Evolutionary conservation across 805 yeast species (phyloP), one percentile per base, ranked within the genome.

Genomic region (Nakazawaea ishiwadae): DNA sequence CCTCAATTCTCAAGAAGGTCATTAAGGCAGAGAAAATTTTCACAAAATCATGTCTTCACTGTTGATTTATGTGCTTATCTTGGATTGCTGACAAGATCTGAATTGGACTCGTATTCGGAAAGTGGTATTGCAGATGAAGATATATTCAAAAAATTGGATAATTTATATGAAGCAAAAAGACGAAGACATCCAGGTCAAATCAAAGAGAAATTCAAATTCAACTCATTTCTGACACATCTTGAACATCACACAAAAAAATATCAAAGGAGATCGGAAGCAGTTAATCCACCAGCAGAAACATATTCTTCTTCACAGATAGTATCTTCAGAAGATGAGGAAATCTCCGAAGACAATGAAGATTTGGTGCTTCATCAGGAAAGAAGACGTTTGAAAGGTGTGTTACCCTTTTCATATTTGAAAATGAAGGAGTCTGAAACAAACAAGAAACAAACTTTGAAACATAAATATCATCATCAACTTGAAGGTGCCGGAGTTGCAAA

Each of bases 21-120:
- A 33, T 51, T 59, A 2, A 44, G 65, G 35, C 48, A 51, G 2
- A 59, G 55, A 31, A 58, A 52, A 30, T 60, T 59, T 35, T 52
- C 62, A 2, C 65, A 60, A 41, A 56, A 56, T 28, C 64, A 63
- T 44, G 62, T 63, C 1, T 63, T 61, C 43, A 53, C 62, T 9
- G 58, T 63, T 2, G 67, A 63, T 40, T 50, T 56, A 3, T 64
- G 64, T 3, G 57, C 51, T 9, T 54, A 55, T 42, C 45, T 62
- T 2, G 66, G 67, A 3, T 44, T 63, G 3, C 43, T 62, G 8
- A 51, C 65, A 1, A 46, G 48, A 10, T 48, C 52, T 23, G 45
- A 48, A 7, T 44, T 63, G 27, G 60, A 57, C 32, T 54, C 52
- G 9, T 42, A 59, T 46, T 58, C 49, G 26, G 59, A 59, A 7